phyloP scores from a whole-genome alignment of 495 filamentous ascomycete species.

The Aspergillus incahuasiensis region DNA sequence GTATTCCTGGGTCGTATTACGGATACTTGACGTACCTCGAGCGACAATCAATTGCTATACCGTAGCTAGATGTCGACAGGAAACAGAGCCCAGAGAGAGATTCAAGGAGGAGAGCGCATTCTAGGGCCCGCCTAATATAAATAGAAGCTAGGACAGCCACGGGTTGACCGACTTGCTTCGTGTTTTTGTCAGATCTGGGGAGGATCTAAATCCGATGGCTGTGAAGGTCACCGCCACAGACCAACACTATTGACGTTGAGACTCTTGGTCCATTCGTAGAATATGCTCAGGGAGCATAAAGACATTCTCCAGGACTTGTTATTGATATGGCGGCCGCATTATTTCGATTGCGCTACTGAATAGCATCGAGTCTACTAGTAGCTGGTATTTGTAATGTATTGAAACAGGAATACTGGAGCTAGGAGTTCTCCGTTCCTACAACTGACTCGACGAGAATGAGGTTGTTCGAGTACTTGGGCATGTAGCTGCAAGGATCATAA shows the following conservation, averaged over 20 bases:
- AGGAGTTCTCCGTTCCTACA: not conserved
- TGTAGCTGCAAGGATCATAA: slow-evolving; percentile 2
- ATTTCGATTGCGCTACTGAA: not conserved
- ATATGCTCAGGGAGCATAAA: not conserved
- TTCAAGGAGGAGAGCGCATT: not conserved
- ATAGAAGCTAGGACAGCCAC: not conserved
- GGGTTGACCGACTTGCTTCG: not conserved
- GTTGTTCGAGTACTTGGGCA: not conserved
- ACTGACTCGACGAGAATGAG: not conserved
- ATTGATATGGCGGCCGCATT: not conserved
- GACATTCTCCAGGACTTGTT: not conserved
- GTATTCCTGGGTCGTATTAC: slow-evolving; percentile 4
- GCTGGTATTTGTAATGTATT: not conserved
- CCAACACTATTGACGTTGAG: not conserved
- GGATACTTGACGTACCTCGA: slow-evolving; percentile 11
- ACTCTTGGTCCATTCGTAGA: not conserved
- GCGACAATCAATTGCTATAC: not conserved
- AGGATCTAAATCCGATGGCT: not conserved
- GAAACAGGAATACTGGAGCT: not conserved
- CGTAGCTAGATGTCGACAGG: not conserved
- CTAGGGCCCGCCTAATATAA: not conserved
- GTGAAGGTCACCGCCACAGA: slow-evolving; percentile 3
- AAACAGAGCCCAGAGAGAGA: not conserved
- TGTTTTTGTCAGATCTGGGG: not conserved
- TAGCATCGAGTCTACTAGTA: not conserved